Conservation (phyloP, 2,329 filamentous ascomycete species). For the Bipolaris bicolor region DNA sequence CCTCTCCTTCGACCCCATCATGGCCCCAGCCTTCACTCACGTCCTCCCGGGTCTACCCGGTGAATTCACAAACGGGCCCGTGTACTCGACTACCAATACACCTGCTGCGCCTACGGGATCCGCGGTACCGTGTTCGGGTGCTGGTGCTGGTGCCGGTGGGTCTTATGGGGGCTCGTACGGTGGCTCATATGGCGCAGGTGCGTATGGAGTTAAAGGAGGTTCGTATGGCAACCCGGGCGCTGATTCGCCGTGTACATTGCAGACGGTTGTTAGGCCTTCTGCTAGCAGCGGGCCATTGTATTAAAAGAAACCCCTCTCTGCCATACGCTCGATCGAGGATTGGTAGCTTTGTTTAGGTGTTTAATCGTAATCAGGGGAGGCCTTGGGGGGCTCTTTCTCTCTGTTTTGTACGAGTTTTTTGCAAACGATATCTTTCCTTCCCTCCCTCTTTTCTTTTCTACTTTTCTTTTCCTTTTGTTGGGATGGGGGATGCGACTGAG, state of each 20-base stretch:
- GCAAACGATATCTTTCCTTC: too few species aligned
- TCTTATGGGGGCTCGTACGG: not conserved
- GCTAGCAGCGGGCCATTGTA: slow-evolving; percentile 1
- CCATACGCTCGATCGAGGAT: too few species aligned
- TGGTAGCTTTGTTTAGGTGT: too few species aligned
- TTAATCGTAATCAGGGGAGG: too few species aligned
- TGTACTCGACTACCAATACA: not conserved
- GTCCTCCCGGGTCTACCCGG: not conserved
- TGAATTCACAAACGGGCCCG: not conserved
- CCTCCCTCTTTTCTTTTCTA: too few species aligned
- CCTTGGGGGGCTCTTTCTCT: too few species aligned
- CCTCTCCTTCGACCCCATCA: slow-evolving; percentile 22
- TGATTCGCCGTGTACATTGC: slow-evolving; percentile 29
- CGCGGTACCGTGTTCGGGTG: not conserved
- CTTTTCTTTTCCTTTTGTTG: too few species aligned
- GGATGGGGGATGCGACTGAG: too few species aligned
- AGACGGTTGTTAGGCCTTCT: slow-evolving; percentile 32
- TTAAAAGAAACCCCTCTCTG: not conserved
- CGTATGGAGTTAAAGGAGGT: not conserved
- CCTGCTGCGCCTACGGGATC: not conserved
- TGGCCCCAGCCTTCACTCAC: slow-evolving; percentile 29
- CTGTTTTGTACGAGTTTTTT: too few species aligned
- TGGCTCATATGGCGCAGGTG: slow-evolving; percentile 10
- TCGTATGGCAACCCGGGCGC: slow-evolving; percentile 9
- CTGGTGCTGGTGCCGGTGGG: not conserved